Base-by-base conservation (phyloP, 2,329 filamentous ascomycete genomes). In the Scedosporium dehoogii region DNA sequence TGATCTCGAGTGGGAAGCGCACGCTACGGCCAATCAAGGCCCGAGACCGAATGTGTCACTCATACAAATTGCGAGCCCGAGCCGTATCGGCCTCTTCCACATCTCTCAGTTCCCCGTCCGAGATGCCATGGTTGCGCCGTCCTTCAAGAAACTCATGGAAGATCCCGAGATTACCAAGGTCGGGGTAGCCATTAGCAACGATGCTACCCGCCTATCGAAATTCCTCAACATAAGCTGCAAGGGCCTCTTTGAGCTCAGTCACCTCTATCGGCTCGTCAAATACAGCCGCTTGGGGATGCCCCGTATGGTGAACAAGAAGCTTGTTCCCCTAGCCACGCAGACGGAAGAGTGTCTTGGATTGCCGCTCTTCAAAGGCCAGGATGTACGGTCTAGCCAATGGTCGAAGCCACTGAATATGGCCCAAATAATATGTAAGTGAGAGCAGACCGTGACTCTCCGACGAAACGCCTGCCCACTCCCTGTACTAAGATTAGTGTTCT, bases 41-140 rank as follows among this genome's bases (percentile, higher is more conserved):
- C 74, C 86, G 3, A 87, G 89, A 66, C 78, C 81, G 60, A 91
- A 92, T 64, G 83, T 96, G 6, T 92, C 90, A 0, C 74, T 97
- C 44, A 87, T 97, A 53, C 93, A 97, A 73, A 73, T 97, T 23
- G 91, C 92, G 1, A 89, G 85, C 64, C 83, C 89, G 53, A 84
- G 87, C 65, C 87, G 85, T 14, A 87, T 97, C 58, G 91, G 81
- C 0, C 80, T 97, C 0, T 92, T 96, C 67, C 93, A 97, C 67
- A 73, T 96, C 60, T 88, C 91, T 2, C 68, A 86, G 2, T 90
- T 85, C 67, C 73, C 77, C 2, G 25, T 76, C 3, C 75, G 73
- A 38, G 73, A 75, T 6, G 81, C 87, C 23, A 77, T 93, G 27
- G 80, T 92, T n/a, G 81, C 87, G 1, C 89, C 90, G 0, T 82